Base-by-base conservation (phyloP, 768 basidiomycete species). In the Serendipita sp. region DNA sequence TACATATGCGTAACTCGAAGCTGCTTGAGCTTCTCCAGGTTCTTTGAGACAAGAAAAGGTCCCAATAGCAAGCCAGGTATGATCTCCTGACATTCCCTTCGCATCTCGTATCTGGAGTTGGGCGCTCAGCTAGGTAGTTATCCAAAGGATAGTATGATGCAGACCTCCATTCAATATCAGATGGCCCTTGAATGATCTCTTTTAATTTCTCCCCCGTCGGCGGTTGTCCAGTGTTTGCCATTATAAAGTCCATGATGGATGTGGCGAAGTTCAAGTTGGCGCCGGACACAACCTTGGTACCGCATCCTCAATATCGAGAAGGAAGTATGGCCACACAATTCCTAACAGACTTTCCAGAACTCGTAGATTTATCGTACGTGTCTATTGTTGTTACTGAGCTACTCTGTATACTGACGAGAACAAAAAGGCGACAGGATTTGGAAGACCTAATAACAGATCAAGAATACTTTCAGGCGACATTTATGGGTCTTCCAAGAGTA, bases 41-140 rank as follows among this genome's bases (percentile, higher is more conserved):
- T 86, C 72, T 93, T 94, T 1, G 89, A 91, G 7, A 88, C 89
- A 68, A 89, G 86, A 67, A 93, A 91, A 2, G 92, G 91, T 0
- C 92, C 92, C 3, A 96, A 82, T 32, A 84, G 78, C 44, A 96
- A 83, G 16, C 84, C 83, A 30, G 89, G 86, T 0, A 90, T 77
- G 68, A 95, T 94, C 73, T 93, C 88, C 75, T 96, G 92, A 69
- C 90, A 91, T 70, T 94, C 88, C n/a, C 92, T 79, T 35, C 92
- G 81, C 93, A 96, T 94, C 75, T 95, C 92, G 71, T 96, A 96
- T 70, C 88, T 91, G 41, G 44, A 35, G 18, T 38, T 23, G 23
- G 32, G 52, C 60, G 36, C 28, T 30, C 34, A 23, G 64, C 16
- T n/a, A 28, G 30, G 30, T 11, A 45, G n/a, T 23, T 23, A 23